phyloP scores from a whole-genome alignment of 805 yeast species.

The Pichia pseudocactophila region DNA sequence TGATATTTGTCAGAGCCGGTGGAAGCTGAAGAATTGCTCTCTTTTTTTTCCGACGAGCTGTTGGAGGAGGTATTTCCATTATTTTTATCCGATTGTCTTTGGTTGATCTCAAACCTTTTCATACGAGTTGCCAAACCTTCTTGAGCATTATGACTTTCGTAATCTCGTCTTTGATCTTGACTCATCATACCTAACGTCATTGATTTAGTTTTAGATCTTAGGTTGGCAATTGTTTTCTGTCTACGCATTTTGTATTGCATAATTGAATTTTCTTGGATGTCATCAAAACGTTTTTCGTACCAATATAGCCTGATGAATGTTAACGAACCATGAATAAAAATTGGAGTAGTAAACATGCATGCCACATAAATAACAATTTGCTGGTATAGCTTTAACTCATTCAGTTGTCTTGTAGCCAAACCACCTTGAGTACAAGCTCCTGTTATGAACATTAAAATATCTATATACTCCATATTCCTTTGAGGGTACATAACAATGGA shows the following conservation, averaged over 20 bases:
- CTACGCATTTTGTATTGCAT: constrained; percentile 75
- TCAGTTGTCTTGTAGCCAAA: constrained; percentile 66
- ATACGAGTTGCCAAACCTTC: constrained; percentile 17
- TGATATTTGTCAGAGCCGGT: no score
- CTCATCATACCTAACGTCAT: constrained; percentile 11
- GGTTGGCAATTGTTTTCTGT: constrained; percentile 59
- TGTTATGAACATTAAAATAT: constrained; percentile 64
- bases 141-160: constrained; percentile 24
- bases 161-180: constrained; percentile 6
- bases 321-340: constrained; percentile 73
- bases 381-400: constrained; percentile 61
- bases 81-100: not conserved
- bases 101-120: constrained; percentile 6
- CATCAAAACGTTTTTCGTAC: constrained; percentile 82
- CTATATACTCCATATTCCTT: constrained; percentile 60
- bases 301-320: constrained; percentile 75
- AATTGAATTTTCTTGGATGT: constrained; percentile 71
- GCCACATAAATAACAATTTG: constrained; percentile 63
- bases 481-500: constrained; percentile 74
- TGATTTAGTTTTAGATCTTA: constrained; percentile 25
- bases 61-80: not conserved
- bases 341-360: constrained; percentile 71
- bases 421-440: constrained; percentile 92
- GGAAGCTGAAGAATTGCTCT: not conserved
- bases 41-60: not conserved